phyloP scores from a whole-genome alignment of 148 eudicot genomes.

The Hydrangea macrophylla region DNA sequence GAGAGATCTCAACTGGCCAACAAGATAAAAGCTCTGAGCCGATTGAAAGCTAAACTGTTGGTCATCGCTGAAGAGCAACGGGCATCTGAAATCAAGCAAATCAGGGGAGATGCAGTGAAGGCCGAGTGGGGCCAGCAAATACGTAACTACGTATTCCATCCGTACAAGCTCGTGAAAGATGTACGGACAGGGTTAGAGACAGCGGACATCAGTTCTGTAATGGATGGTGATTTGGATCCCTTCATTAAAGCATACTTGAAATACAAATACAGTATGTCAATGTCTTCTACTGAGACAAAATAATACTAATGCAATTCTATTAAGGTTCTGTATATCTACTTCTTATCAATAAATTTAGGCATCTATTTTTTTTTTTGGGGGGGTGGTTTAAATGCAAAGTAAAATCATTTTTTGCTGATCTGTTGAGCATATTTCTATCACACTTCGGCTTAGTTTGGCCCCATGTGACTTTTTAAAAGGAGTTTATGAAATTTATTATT shows the following conservation, averaged over 20 bases:
- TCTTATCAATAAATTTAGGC: too few species aligned
- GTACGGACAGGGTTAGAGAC: constrained; percentile 79
- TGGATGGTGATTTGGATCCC: constrained; percentile 94
- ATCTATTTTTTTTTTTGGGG: too few species aligned
- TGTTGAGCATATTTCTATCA: too few species aligned
- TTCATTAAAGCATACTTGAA: constrained; percentile 81
- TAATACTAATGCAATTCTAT: too few species aligned
- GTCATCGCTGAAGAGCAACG: constrained; percentile 94
- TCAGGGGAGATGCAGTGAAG: constrained; percentile 89
- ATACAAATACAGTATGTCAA: constrained; percentile 54
- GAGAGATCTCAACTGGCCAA: constrained; percentile 82
- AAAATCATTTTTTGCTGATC: too few species aligned
- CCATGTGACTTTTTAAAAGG: too few species aligned
- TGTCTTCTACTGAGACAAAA: constrained; percentile 13
- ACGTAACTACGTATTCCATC: constrained; percentile 92
- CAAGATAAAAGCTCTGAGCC: constrained; percentile 81
- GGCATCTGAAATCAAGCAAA: constrained; percentile 91
- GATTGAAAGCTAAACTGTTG: constrained; percentile 90
- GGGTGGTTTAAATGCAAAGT: too few species aligned
- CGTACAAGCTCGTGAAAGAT: constrained; percentile 97
- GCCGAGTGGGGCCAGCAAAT: constrained; percentile 99
- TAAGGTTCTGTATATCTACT: too few species aligned
- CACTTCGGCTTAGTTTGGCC: too few species aligned
- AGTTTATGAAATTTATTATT: too few species aligned
- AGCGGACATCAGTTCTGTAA: constrained; percentile 75